Evolutionary conservation across 2,329 filamentous ascomycete species (phyloP).

Genomic region (Mycosphaerella sp.): DNA sequence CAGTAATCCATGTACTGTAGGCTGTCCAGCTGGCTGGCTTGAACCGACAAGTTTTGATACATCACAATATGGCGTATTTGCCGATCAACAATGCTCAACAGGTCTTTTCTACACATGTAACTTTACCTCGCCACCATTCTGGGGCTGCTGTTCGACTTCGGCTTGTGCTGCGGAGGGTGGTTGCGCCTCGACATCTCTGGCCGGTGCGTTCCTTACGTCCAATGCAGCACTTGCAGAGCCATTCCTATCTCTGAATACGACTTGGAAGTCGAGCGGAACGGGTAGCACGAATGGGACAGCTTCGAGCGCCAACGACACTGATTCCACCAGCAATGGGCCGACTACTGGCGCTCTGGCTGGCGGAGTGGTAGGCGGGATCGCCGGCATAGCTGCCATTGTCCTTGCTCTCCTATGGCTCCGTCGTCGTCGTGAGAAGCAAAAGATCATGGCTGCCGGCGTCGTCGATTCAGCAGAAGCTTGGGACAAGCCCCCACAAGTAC

Average conservation of each 20-base stretch:
- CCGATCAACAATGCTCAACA: slow-evolving; percentile 14
- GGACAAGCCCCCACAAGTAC: not conserved
- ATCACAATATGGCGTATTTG: slow-evolving; percentile 12
- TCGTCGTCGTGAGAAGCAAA: slow-evolving; percentile 5
- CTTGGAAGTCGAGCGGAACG: slow-evolving; percentile 4
- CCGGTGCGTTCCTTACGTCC: slow-evolving; percentile 12
- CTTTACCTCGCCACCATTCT: slow-evolving; percentile 14
- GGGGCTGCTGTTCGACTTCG: slow-evolving; percentile 13
- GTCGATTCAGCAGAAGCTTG: not conserved
- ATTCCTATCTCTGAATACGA: slow-evolving; percentile 11
- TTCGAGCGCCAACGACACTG: not conserved
- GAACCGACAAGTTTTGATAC: slow-evolving; percentile 13
- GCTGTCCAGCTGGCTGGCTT: slow-evolving; percentile 14
- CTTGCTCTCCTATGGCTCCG: slow-evolving; percentile 6
- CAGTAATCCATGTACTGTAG: slow-evolving; percentile 12
- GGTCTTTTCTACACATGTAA: slow-evolving; percentile 16
- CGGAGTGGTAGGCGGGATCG: slow-evolving; percentile 17
- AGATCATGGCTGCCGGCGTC: slow-evolving; percentile 2
- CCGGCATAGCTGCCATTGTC: slow-evolving; percentile 6
- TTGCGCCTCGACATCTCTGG: slow-evolving; percentile 5
- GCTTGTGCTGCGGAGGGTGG: slow-evolving; percentile 7
- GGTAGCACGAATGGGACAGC: slow-evolving; percentile 1
- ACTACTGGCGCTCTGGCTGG: slow-evolving; percentile 18
- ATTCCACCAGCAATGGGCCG: not conserved
- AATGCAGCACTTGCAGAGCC: slow-evolving; percentile 8